A percentile compares a stretch with the other conserved stretches of the same genome.
phyloP scores from a whole-genome alignment of 305 asterid species.

The Fraxinus dipetala region DNA sequence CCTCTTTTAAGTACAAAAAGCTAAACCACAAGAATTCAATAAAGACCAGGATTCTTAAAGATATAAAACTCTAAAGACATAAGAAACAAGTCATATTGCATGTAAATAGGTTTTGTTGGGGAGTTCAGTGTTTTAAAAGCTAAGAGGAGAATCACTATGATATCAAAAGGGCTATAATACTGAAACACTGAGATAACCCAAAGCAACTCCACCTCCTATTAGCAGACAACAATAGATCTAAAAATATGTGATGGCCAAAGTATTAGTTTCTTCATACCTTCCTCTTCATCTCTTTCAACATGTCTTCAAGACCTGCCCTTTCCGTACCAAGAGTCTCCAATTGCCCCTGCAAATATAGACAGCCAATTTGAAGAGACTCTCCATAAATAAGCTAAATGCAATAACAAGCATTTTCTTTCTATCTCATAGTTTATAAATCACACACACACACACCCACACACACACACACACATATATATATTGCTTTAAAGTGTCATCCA shows the following conservation, averaged over 20 bases:
- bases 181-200: not conserved
- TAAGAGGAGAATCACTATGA: not conserved
- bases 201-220: not conserved
- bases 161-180: not conserved
- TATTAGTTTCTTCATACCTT: slow-evolving; percentile 51
- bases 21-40: not conserved
- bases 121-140: not conserved
- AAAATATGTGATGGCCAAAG: slow-evolving; percentile 12
- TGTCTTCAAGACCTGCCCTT: slow-evolving; percentile 98
- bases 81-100: not conserved
- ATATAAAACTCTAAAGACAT: not conserved
- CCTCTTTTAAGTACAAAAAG: not conserved
- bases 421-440: not conserved
- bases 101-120: not conserved
- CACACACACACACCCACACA: not conserved
- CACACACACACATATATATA: no score
- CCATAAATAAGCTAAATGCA: slow-evolving; percentile 2
- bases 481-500: not conserved
- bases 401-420: slow-evolving; percentile 21
- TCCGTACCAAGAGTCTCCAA: slow-evolving; percentile 96
- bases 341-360: slow-evolving; percentile 56
- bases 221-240: not conserved
- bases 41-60: not conserved
- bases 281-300: slow-evolving; percentile 99
- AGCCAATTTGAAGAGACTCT: not conserved